Evolutionary conservation across 495 filamentous ascomycete genomes (phyloP).

Genomic region (Coniosporium apollinis): DNA sequence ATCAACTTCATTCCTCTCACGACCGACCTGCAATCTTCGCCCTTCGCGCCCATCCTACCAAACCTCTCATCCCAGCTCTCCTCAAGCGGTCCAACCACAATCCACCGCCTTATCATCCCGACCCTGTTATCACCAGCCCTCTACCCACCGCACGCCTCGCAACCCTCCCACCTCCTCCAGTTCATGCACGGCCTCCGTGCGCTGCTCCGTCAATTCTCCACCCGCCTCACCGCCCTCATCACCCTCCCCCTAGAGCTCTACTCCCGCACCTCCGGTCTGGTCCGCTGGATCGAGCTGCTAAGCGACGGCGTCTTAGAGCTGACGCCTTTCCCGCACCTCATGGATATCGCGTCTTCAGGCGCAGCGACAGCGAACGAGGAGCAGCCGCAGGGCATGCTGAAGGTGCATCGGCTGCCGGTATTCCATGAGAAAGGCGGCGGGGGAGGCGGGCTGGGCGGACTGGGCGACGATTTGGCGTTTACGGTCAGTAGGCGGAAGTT

Average conservation of each 20-base stretch:
- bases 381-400: slow-evolving; percentile 70
- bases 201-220: slow-evolving; percentile 48
- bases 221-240: slow-evolving; percentile 53
- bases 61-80: slow-evolving; percentile 41
- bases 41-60: slow-evolving; percentile 47
- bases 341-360: slow-evolving; percentile 28
- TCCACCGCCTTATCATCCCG: slow-evolving; percentile 77
- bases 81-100: slow-evolving; percentile 35
- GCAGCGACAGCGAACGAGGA: slow-evolving; percentile 44
- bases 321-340: slow-evolving; percentile 57
- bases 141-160: slow-evolving; percentile 50
- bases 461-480: slow-evolving; percentile 79
- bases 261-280: slow-evolving; percentile 58
- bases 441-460: slow-evolving; percentile 38
- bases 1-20: slow-evolving; percentile 40
- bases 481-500: slow-evolving; percentile 69
- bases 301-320: slow-evolving; percentile 79
- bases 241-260: slow-evolving; percentile 69
- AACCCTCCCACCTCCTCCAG: slow-evolving; percentile 56
- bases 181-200: slow-evolving; percentile 71
- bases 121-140: slow-evolving; percentile 66
- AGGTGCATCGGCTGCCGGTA: slow-evolving; percentile 65
- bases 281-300: slow-evolving; percentile 77
- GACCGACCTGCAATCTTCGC: slow-evolving; percentile 23
- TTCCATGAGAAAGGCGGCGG: slow-evolving; percentile 77